Conservation (phyloP, 73 alveolate genomes). For the Symbiodinium pilosum region DNA sequence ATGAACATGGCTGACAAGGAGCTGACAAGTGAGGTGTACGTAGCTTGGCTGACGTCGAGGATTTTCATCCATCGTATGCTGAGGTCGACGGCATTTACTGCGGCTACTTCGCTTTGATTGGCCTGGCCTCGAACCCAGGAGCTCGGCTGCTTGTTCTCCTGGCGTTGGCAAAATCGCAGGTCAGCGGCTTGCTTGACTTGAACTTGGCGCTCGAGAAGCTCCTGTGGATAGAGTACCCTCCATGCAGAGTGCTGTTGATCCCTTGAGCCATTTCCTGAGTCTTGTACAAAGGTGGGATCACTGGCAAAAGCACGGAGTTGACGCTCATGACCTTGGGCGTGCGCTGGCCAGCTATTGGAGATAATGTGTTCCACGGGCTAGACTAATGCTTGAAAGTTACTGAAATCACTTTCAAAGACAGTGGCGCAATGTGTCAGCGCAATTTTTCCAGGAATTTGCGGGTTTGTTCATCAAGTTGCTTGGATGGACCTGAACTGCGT, state of each 20-base stretch:
- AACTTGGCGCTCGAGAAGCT: conserved; percentile 1
- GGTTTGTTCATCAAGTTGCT: too few relatives aligned
- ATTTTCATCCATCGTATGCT: too few relatives aligned
- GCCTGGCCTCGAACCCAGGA: not conserved
- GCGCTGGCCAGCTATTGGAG: too few relatives aligned
- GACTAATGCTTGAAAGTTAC: too few relatives aligned
- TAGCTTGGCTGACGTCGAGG: too few relatives aligned
- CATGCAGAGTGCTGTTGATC: not conserved
- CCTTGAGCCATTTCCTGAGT: not conserved
- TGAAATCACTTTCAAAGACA: too few relatives aligned
- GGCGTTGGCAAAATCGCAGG: not conserved
- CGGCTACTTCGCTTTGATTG: conserved; percentile 13
- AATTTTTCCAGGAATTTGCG: too few relatives aligned
- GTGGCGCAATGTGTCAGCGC: too few relatives aligned
- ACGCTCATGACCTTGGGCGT: too few relatives aligned
- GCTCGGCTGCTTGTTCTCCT: not conserved
- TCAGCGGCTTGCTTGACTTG: not conserved
- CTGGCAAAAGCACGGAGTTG: not conserved
- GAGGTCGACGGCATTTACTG: conserved; percentile 5
- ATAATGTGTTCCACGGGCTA: too few relatives aligned
- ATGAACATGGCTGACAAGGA: not conserved
- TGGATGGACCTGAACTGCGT: too few relatives aligned
- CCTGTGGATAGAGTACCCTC: conserved; percentile 5
- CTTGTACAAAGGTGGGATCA: not conserved
- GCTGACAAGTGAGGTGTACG: too few relatives aligned